Conservation (phyloP, 2,329 filamentous ascomycete species). For the Tolypocladium pustulatum region DNA sequence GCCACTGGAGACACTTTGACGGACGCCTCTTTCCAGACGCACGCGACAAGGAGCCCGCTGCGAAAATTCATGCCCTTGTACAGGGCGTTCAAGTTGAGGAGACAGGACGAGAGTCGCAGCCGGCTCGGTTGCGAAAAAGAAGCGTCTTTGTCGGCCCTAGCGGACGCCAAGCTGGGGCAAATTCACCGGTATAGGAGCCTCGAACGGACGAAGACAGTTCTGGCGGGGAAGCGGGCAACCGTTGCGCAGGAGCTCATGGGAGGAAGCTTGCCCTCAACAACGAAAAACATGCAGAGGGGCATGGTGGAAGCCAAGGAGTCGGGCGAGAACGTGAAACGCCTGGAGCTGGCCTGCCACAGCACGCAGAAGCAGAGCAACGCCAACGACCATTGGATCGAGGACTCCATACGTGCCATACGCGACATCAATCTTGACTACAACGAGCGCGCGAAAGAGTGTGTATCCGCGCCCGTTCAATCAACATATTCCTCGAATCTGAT, state of each 20-base stretch:
- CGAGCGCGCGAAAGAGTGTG: conserved; percentile 25
- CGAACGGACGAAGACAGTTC: background rate
- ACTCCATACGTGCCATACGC: conserved; percentile 10
- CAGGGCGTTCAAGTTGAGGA: background rate
- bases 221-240: background rate
- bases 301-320: background rate
- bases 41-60: background rate
- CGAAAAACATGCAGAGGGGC: background rate
- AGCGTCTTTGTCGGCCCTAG: background rate
- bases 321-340: background rate
- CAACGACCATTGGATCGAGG: conserved; percentile 11
- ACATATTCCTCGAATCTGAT: conserved; percentile 8
- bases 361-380: background rate
- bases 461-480: conserved; percentile 41
- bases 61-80: background rate
- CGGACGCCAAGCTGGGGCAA: background rate
- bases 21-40: background rate
- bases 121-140: background rate
- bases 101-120: background rate
- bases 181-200: background rate
- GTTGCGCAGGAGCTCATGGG: background rate
- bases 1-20: background rate
- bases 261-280: background rate
- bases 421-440: conserved; percentile 10
- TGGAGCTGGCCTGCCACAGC: background rate